A percentile compares a stretch with the other conserved stretches of the same genome.
These are phyloP conservation scores for Bipolaris zeicola DNA, from an alignment of 2,329 filamentous ascomycete genomes.

Conservation along the genomic window DNA sequence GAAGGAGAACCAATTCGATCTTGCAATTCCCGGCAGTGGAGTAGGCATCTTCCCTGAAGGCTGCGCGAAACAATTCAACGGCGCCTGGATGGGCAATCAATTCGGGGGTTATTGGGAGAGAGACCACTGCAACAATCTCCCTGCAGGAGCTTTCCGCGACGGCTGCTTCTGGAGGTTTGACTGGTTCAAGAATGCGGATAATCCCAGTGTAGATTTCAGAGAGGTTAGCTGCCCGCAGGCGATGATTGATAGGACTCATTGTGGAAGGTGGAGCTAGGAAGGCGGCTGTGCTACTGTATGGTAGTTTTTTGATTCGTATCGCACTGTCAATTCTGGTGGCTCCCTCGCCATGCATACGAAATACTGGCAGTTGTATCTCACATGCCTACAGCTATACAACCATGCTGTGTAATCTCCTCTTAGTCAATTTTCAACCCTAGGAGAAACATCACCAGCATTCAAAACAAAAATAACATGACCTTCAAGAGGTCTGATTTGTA, in stretches of 20 bases:
- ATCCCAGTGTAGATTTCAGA: constrained; percentile 53
- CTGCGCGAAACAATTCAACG: constrained; percentile 56
- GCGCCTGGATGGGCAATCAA: constrained; percentile 58
- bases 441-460: too few species aligned
- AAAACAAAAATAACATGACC: too few species aligned
- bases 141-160: constrained; percentile 56
- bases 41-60: constrained; percentile 37
- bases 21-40: constrained; percentile 46
- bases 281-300: too few species aligned
- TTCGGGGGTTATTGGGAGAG: constrained; percentile 63
- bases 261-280: background rate
- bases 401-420: too few species aligned
- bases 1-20: constrained; percentile 43
- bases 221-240: background rate
- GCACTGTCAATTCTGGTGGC: too few species aligned
- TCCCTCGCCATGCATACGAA: too few species aligned
- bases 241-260: background rate
- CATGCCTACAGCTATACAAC: too few species aligned
- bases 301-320: too few species aligned
- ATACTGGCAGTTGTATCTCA: too few species aligned
- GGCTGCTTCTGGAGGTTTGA: constrained; percentile 69
- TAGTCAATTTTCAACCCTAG: too few species aligned
- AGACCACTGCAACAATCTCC: constrained; percentile 60
- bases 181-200: constrained; percentile 65
- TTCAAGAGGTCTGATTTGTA: too few species aligned